Conservation (phyloP, 331 rosid species). For the Cydonia oblonga region DNA sequence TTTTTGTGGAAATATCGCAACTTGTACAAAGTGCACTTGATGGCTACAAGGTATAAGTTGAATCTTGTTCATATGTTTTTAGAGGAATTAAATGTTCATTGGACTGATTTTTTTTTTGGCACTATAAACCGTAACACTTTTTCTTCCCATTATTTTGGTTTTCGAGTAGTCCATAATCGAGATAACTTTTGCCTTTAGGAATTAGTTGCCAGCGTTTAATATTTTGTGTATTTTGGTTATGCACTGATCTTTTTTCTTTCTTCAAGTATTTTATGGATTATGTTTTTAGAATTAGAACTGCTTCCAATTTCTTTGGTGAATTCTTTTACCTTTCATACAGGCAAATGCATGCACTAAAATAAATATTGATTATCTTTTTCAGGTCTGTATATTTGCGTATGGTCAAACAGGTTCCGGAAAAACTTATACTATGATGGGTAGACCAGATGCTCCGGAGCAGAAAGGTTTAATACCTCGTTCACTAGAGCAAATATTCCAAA, state of each 20-base stretch:
- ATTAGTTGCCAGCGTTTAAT: neutral
- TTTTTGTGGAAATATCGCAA: slow-evolving; percentile 77
- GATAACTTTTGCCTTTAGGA: neutral
- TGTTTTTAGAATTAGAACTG: neutral
- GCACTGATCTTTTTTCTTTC: neutral
- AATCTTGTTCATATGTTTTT: neutral
- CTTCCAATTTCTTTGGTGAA: neutral
- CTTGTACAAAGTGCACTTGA: slow-evolving; percentile 91
- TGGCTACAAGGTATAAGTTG: slow-evolving; percentile 64
- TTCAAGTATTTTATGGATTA: neutral
- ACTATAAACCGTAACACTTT: neutral
- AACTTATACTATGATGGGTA: slow-evolving; percentile 96
- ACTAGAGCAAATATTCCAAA: slow-evolving; percentile 77
- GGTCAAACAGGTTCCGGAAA: slow-evolving; percentile 96
- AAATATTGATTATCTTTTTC: slow-evolving; percentile 11
- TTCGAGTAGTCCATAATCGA: neutral
- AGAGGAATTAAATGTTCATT: neutral
- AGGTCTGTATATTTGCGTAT: slow-evolving; percentile 98
- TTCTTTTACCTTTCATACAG: neutral
- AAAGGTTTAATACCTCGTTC: slow-evolving; percentile 95
- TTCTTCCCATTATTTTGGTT: neutral
- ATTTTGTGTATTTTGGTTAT: neutral
- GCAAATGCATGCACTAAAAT: neutral
- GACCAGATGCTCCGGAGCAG: slow-evolving; percentile 59
- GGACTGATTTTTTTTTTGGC: neutral